Evolutionary conservation across 2,329 filamentous ascomycete species (phyloP).

Genomic region (Geosmithia flava): DNA sequence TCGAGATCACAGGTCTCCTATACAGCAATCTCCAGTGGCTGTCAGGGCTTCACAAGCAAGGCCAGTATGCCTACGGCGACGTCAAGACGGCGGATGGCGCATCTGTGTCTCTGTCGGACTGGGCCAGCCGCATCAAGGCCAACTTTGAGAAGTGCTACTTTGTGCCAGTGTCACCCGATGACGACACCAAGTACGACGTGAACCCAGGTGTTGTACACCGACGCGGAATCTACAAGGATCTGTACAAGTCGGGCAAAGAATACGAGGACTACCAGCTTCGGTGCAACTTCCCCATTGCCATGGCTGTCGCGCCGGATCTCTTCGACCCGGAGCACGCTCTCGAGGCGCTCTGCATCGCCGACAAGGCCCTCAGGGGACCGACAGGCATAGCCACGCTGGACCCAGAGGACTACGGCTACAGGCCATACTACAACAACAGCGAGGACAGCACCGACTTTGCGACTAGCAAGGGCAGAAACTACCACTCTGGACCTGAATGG

Average conservation of each 20-base stretch:
- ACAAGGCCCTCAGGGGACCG: constrained; percentile 69
- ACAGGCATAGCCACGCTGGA: constrained; percentile 94
- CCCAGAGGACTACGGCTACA: constrained; percentile 83
- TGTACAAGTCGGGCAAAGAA: constrained; percentile 87
- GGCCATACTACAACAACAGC: constrained; percentile 87
- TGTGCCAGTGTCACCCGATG: constrained; percentile 54
- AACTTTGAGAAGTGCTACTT: constrained; percentile 94
- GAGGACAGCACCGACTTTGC: constrained; percentile 87
- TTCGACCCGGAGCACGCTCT: constrained; percentile 73
- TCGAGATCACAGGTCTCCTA: constrained; percentile 87
- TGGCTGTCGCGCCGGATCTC: constrained; percentile 83
- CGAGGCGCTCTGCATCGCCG: constrained; percentile 65
- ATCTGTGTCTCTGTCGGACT: constrained; percentile 58
- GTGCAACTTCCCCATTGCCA: constrained; percentile 87
- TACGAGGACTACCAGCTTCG: constrained; percentile 97
- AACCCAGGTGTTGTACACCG: constrained; percentile 73
- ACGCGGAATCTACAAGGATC: constrained; percentile 93
- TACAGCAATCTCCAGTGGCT: constrained; percentile 88
- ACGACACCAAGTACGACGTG: constrained; percentile 70
- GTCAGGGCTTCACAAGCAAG: constrained; percentile 49
- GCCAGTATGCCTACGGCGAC: constrained; percentile 59
- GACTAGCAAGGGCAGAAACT: constrained; percentile 89
- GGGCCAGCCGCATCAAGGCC: constrained; percentile 66
- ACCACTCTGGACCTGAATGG: constrained; percentile 98
- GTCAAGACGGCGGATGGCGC: constrained; percentile 54